Conservation (phyloP, 1,139 yeast genomes). For the Yamadazyma triangularis region DNA sequence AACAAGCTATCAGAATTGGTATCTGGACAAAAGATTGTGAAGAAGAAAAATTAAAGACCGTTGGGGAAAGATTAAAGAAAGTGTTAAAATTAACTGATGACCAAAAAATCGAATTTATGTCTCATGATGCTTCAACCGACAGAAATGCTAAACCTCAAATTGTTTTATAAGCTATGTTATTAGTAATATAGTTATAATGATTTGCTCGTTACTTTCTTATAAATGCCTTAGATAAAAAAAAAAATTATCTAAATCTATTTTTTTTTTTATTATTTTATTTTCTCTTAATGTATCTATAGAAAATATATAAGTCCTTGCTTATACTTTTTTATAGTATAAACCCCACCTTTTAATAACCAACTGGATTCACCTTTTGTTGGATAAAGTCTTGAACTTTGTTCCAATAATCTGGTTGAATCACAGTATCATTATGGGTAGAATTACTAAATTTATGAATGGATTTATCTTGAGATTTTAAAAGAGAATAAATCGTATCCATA, state of each 20-base stretch:
- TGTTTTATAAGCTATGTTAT: conserved; percentile 21
- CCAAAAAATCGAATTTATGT: conserved; percentile 71
- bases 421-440: conserved; percentile 78
- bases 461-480: conserved; percentile 44
- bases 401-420: conserved; percentile 74
- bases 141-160: conserved; percentile 42
- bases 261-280: too few relatives aligned
- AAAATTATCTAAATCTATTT: too few relatives aligned
- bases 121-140: conserved; percentile 53
- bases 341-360: conserved; percentile 22
- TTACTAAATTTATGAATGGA: conserved; percentile 48
- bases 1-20: conserved; percentile 78
- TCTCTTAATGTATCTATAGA: too few relatives aligned
- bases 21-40: conserved; percentile 89
- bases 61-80: conserved; percentile 85
- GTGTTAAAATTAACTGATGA: conserved; percentile 64
- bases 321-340: too few relatives aligned
- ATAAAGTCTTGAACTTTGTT: conserved; percentile 56
- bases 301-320: too few relatives aligned
- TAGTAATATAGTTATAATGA: too few relatives aligned
- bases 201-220: too few relatives aligned
- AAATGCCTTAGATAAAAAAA: too few relatives aligned
- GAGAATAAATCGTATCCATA: conserved; percentile 58
- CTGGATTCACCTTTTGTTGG: conserved; percentile 34
- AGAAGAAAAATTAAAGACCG: conserved; percentile 55